Evolutionary conservation across 2,329 filamentous ascomycete species (phyloP).

Genomic region (Pseudocercospora vitis): DNA sequence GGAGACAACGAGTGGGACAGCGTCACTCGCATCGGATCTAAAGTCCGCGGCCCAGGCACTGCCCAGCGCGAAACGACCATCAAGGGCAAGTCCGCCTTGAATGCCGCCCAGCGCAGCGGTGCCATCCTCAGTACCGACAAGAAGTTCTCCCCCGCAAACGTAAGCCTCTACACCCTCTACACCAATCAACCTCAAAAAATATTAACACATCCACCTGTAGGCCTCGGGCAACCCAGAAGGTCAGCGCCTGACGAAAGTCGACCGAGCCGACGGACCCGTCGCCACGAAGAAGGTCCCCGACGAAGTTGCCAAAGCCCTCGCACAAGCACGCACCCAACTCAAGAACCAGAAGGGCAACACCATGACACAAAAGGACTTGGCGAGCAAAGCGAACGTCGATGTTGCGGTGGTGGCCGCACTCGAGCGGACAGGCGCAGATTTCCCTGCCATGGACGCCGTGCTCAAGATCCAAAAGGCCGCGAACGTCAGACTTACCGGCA

Average conservation of each 20-base stretch:
- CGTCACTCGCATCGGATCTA: constrained; percentile 92
- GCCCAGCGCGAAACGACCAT: constrained; percentile 80
- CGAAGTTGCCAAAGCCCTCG: constrained; percentile 79
- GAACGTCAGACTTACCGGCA: constrained; percentile 40
- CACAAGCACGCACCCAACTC: constrained; percentile 72
- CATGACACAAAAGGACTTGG: constrained; percentile 88
- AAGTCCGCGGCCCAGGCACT: constrained; percentile 67
- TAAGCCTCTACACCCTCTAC: constrained; percentile 51
- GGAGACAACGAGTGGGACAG: constrained; percentile 72
- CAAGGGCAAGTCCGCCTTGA: constrained; percentile 78
- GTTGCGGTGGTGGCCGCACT: constrained; percentile 77
- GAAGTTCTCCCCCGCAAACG: constrained; percentile 80
- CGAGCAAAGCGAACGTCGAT: constrained; percentile 86
- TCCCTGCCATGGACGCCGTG: constrained; percentile 86
- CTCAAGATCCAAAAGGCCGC: constrained; percentile 70
- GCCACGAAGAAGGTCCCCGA: constrained; percentile 90
- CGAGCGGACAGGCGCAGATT: constrained; percentile 73
- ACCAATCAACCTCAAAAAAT: constrained; percentile 29
- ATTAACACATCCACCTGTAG: constrained; percentile 25
- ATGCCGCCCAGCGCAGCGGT: constrained; percentile 83
- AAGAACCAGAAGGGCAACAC: constrained; percentile 69
- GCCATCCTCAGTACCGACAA: constrained; percentile 82
- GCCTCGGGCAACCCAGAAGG: constrained; percentile 61
- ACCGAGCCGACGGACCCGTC: constrained; percentile 94
- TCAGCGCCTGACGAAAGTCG: constrained; percentile 95